Conservation (phyloP, 164 flowering plant species). For the Umbilicus rupestris region DNA sequence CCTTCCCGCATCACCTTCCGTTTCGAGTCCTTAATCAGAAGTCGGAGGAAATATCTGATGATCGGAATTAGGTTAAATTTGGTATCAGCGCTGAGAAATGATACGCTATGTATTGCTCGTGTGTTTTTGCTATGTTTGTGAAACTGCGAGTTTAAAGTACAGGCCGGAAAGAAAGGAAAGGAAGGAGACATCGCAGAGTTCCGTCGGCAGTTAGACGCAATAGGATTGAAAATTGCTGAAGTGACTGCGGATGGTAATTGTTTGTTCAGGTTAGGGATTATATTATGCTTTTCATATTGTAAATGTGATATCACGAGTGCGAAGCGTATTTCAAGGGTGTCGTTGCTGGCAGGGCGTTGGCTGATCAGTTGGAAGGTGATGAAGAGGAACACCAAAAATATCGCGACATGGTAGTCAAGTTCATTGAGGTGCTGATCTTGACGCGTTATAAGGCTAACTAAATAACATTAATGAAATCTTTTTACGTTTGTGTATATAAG, state of each 20-base stretch:
- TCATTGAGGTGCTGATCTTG: conserved; percentile 40
- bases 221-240: conserved; percentile 59
- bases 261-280: conserved; percentile 67
- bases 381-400: conserved; percentile 73
- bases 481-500: background rate
- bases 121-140: background rate
- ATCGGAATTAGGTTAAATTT: background rate
- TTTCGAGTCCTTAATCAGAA: background rate
- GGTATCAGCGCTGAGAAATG: background rate
- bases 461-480: background rate
- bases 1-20: too few relatives aligned
- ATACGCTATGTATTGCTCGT: too few relatives aligned
- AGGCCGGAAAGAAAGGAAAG: conserved; percentile 61
- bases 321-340: background rate
- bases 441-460: too few relatives aligned
- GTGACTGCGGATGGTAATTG: conserved; percentile 93
- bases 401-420: conserved; percentile 60
- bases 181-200: conserved; percentile 45
- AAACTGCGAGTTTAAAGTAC: conserved; percentile 10
- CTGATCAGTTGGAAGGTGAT: conserved; percentile 84
- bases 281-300: background rate
- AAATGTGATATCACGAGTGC: background rate
- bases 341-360: conserved; percentile 54
- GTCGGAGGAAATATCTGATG: background rate
- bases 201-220: conserved; percentile 55